Evolutionary conservation across 2,329 filamentous ascomycete species (phyloP), one percentile per base, ranked within the genome.

Genomic region (Beauveria sp.): DNA sequence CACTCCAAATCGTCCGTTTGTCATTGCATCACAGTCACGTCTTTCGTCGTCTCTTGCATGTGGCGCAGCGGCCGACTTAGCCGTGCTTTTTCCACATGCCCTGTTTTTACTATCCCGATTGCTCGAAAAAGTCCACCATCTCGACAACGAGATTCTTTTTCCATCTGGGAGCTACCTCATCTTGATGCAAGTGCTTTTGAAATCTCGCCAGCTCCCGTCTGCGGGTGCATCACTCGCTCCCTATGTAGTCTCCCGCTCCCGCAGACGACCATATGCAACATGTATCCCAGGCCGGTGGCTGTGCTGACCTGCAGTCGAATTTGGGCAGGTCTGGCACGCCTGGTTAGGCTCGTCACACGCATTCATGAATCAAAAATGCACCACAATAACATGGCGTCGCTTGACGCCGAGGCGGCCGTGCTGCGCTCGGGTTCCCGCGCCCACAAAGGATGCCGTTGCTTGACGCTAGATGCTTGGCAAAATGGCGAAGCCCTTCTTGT

Each of bases 61-160:
- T 51, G 56, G 56, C 56, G 46, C 56, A 58, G 56, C 46, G 51
- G 56, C 46, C 46, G 56, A 51, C 42, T 20, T 40, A 12, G 24
- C 55, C 20, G 24, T 22, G 20, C 2, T 30, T 20, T 30, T 20
- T 9, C 5, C 18, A n/a, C 42, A 1, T 34, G 20, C n/a, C 42
- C 8, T 46, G 30, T 20, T 26, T 26, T 42, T 50, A n/a, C 20
- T 22, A 16, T 8, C 16, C 14, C 5, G 6, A 43, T 38, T 22
- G 18, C 43, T 20, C 18, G 40, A 43, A 30, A 30, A 34, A 34
- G 30, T 34, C 30, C 10, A 14, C 30, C 30, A 34, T 34, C 30
- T 14, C 30, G 30, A 34, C 30, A 34, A 34, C 30, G 30, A 34
- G 12, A 34, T 34, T 34, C 30, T 34, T 30, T 30, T 10, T 34